Evolutionary conservation across 2,329 filamentous ascomycete species (phyloP).

Genomic region (Ophiosphaerella narmari): DNA sequence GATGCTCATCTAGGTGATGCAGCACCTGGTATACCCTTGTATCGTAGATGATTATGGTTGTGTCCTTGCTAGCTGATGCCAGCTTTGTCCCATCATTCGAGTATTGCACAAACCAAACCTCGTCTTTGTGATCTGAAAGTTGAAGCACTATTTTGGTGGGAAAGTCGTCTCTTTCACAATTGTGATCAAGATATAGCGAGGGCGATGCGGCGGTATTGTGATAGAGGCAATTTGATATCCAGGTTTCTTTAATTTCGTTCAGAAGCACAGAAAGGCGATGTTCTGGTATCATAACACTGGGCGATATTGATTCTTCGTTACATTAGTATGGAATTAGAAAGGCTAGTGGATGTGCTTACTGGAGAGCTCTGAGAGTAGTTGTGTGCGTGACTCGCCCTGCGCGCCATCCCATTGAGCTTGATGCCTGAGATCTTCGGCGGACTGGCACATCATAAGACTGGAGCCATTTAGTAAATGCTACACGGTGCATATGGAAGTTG

Average conservation of each 20-base stretch:
- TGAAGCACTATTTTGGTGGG: slow-evolving; percentile 73
- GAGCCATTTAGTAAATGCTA: slow-evolving; percentile 20
- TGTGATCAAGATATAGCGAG: slow-evolving; percentile 87
- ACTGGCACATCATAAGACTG: slow-evolving; percentile 86
- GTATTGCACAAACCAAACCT: slow-evolving; percentile 91
- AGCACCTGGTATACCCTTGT: slow-evolving; percentile 70
- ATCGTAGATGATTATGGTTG: slow-evolving; percentile 80
- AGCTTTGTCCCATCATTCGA: slow-evolving; percentile 84
- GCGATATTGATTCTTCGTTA: slow-evolving; percentile 78
- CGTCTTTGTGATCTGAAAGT: slow-evolving; percentile 73
- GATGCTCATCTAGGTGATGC: slow-evolving; percentile 67
- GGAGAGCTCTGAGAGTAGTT: slow-evolving; percentile 79
- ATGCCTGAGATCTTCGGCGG: slow-evolving; percentile 73
- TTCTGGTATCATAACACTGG: slow-evolving; percentile 95
- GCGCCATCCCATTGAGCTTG: slow-evolving; percentile 88
- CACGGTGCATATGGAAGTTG: not conserved
- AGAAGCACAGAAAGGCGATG: slow-evolving; percentile 82
- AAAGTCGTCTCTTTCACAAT: slow-evolving; percentile 79
- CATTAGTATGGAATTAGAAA: slow-evolving; percentile 14
- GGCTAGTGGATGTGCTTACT: slow-evolving; percentile 58
- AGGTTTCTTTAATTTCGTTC: slow-evolving; percentile 79
- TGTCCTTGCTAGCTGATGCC: slow-evolving; percentile 79
- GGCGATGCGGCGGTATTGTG: slow-evolving; percentile 81
- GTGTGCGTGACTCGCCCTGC: slow-evolving; percentile 71
- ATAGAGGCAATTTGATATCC: slow-evolving; percentile 83